Base-by-base conservation (phyloP, 306 rosid species). In the Albizia julibrissin region DNA sequence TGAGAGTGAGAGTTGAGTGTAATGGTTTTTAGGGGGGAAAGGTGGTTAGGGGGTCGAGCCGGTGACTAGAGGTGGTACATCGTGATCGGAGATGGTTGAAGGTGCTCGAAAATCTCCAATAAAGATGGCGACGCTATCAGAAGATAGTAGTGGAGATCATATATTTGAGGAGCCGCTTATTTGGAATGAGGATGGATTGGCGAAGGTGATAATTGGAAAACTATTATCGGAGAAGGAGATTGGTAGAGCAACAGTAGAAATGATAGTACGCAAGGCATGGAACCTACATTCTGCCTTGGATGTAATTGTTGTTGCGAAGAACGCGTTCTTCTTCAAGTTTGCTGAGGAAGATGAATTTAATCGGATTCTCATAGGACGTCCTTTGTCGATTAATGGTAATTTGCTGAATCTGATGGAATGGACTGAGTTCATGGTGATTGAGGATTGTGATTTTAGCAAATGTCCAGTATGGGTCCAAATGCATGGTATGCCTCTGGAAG, bases 231-330 rank as follows among this genome's bases (percentile, higher is more conserved):
- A 49, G 1, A 49, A 49, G 21, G 54, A 49, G 6, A 14, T 14
- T 3, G 1, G 6, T 15, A 16, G 6, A 15, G 6, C 19, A 0
- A 3, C 7, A 0, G 5, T 15, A 2, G 54, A 49, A 4, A 3
- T 4, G 5, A 15, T 49, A 3, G 54, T 13, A 0, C 1, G 19
- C 0, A 47, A 47, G 6, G 54, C 54, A 10, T 49, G 54, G 54
- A 49, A 49, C 6, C 1, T 14, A 10, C 7, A 14, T 3, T 2
- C 4, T 3, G 19, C 21, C 0, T 15, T 49, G 15, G 21, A 49
- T 0, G 54, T 49, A 0, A 15, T 15, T 3, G 1, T 1, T 15
- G 6, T 49, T 15, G 21, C 5, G 1, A 49, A 15, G 6, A 49
- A 49, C 1, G 49, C 49, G 1, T 44, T 15, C 0, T 13, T 49